phyloP scores from a whole-genome alignment of 2,329 filamentous ascomycete genomes.

The Ilyonectria mors-panacis region DNA sequence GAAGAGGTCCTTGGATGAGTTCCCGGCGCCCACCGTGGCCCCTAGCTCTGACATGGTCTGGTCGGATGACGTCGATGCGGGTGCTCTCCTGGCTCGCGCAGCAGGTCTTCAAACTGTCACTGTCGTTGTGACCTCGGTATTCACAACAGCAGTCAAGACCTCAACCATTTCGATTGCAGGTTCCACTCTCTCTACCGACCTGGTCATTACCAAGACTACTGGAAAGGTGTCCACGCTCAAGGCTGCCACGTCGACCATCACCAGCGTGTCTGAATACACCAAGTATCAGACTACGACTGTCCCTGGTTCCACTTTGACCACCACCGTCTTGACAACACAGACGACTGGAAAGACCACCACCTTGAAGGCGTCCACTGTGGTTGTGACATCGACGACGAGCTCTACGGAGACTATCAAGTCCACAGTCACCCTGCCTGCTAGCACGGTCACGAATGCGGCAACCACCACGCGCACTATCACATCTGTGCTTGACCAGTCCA shows the following conservation, averaged over 20 bases:
- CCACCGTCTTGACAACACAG: slow-evolving; percentile 30
- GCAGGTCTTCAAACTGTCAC: slow-evolving; percentile 15
- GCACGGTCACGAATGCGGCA: slow-evolving; percentile 12
- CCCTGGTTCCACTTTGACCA: slow-evolving; percentile 34
- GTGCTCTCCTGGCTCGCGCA: slow-evolving; percentile 10
- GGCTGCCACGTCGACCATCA: slow-evolving; percentile 32
- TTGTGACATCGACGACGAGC: slow-evolving; percentile 33
- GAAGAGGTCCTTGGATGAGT: slow-evolving; percentile 28
- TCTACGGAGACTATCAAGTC: slow-evolving; percentile 31
- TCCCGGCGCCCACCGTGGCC: background rate
- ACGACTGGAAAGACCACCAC: slow-evolving; percentile 43
- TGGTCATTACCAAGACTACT: slow-evolving; percentile 34
- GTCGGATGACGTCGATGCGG: background rate
- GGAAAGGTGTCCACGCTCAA: slow-evolving; percentile 44
- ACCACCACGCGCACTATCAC: slow-evolving; percentile 32
- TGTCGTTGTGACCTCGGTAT: slow-evolving; percentile 9
- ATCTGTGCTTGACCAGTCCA: slow-evolving; percentile 26
- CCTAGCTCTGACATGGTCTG: background rate
- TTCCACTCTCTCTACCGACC: slow-evolving; percentile 34
- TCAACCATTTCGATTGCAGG: slow-evolving; percentile 31
- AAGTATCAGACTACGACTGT: slow-evolving; percentile 31
- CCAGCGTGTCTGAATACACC: slow-evolving; percentile 5
- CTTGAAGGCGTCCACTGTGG: slow-evolving; percentile 38
- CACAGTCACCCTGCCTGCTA: slow-evolving; percentile 18
- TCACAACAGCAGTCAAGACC: slow-evolving; percentile 20